These are phyloP conservation scores for Trametes sp. DNA, from an alignment of 1,284 basidiomycete genomes.

Conservation along the genomic window DNA sequence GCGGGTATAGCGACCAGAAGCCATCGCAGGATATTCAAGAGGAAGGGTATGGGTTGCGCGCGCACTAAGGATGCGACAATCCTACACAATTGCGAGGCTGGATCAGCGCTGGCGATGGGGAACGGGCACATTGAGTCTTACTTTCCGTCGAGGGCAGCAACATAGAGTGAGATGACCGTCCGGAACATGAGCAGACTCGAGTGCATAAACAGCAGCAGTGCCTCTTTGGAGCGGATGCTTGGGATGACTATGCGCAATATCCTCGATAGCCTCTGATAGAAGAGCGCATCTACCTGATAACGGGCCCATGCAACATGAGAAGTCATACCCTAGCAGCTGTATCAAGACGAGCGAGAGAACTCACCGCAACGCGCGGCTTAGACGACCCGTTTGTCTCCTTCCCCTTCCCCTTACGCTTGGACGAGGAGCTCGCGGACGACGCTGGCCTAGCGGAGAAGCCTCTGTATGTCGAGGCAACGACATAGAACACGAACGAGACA, in stretches of 20 bases:
- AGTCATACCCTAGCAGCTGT: slow-evolving; percentile 4
- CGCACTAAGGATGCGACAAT: slow-evolving; percentile 97
- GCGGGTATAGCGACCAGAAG: slow-evolving; percentile 93
- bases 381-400: slow-evolving; percentile 52
- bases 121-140: slow-evolving; percentile 49
- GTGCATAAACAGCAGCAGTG: slow-evolving; percentile 86
- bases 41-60: slow-evolving; percentile 82
- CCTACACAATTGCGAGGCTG: slow-evolving; percentile 47
- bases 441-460: slow-evolving; percentile 54
- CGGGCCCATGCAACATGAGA: neutral
- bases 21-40: slow-evolving; percentile 90
- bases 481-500: slow-evolving; percentile 67
- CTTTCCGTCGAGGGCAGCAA: slow-evolving; percentile 94
- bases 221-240: slow-evolving; percentile 84
- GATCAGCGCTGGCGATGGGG: neutral
- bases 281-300: slow-evolving; percentile 84
- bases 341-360: slow-evolving; percentile 34
- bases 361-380: slow-evolving; percentile 69
- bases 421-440: slow-evolving; percentile 27
- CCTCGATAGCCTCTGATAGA: slow-evolving; percentile 82
- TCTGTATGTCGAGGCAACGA: slow-evolving; percentile 64
- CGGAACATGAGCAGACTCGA: slow-evolving; percentile 88
- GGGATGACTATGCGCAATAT: slow-evolving; percentile 94
- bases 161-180: slow-evolving; percentile 94
- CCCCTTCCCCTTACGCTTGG: slow-evolving; percentile 48